Conservation (phyloP, 345 rosid species). For the Microcos paniculata region DNA sequence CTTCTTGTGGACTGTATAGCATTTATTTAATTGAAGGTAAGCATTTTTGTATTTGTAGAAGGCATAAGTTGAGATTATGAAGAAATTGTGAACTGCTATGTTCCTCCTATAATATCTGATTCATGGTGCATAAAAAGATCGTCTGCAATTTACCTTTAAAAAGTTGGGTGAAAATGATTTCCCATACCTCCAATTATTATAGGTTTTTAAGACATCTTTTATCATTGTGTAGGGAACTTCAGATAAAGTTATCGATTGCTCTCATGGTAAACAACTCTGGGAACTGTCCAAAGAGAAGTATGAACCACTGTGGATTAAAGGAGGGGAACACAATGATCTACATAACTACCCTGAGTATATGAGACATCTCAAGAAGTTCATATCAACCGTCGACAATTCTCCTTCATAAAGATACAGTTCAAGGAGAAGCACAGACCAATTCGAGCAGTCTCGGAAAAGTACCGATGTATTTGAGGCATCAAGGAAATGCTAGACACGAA, state of each 20-base stretch:
- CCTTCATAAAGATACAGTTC: constrained; percentile 67
- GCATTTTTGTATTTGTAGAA: background rate
- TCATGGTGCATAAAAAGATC: background rate
- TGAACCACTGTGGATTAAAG: constrained; percentile 94
- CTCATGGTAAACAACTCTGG: constrained; percentile 96
- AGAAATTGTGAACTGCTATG: background rate
- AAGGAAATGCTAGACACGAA: too few species aligned
- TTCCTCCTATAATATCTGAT: background rate
- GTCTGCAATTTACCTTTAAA: background rate
- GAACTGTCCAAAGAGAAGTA: constrained; percentile 86
- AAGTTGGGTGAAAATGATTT: background rate
- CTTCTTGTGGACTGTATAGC: background rate
- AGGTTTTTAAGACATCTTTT: background rate
- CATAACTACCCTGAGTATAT: constrained; percentile 84
- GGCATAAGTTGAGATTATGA: background rate
- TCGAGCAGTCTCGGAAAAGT: constrained; percentile 57
- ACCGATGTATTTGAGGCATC: constrained; percentile 61
- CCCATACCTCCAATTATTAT: background rate
- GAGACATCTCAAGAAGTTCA: constrained; percentile 93
- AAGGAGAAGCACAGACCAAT: constrained; percentile 58
- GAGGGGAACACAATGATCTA: constrained; percentile 87
- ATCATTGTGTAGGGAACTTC: constrained; percentile 70
- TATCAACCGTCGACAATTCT: constrained; percentile 79
- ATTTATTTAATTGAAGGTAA: background rate
- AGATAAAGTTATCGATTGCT: constrained; percentile 93